These are phyloP conservation scores for Mycena crocata DNA, from an alignment of 768 basidiomycete genomes.

Conservation along the genomic window DNA sequence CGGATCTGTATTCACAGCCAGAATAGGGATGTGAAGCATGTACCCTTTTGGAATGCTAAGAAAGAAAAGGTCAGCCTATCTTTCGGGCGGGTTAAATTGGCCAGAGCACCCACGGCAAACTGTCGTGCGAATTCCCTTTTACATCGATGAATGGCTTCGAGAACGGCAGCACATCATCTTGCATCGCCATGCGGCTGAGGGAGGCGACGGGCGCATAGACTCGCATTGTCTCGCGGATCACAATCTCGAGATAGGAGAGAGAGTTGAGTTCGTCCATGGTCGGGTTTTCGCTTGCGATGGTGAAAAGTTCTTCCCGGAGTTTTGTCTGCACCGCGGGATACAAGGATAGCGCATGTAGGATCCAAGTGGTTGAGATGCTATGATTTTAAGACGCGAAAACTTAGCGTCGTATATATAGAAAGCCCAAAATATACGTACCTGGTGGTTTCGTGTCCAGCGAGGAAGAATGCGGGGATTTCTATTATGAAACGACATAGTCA, in stretches of 20 bases:
- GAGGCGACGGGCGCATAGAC: constrained; percentile 62
- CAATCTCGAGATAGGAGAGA: constrained; percentile 53
- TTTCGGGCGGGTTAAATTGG: too few relatives aligned
- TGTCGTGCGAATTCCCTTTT: constrained; percentile 53
- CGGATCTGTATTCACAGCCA: constrained; percentile 44
- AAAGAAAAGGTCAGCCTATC: background rate
- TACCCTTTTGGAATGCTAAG: constrained; percentile 58
- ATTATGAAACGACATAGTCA: constrained; percentile 25
- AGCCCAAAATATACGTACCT: constrained; percentile 6
- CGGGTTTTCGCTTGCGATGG: constrained; percentile 45
- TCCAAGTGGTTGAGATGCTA: constrained; percentile 46
- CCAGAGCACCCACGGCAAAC: constrained; percentile 42
- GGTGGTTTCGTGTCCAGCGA: constrained; percentile 48
- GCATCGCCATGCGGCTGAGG: constrained; percentile 56
- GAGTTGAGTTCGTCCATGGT: too few relatives aligned
- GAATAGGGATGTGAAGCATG: constrained; percentile 53
- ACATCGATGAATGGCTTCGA: constrained; percentile 56
- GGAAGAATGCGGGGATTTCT: constrained; percentile 55
- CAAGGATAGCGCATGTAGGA: constrained; percentile 53
- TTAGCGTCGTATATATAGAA: too few relatives aligned
- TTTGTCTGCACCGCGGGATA: constrained; percentile 52
- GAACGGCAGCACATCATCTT: constrained; percentile 67
- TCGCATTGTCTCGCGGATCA: constrained; percentile 64
- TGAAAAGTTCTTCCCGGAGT: constrained; percentile 56
- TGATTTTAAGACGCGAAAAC: background rate